phyloP scores from a whole-genome alignment of 768 basidiomycete genomes.

The Pisolithus marmoratus region DNA sequence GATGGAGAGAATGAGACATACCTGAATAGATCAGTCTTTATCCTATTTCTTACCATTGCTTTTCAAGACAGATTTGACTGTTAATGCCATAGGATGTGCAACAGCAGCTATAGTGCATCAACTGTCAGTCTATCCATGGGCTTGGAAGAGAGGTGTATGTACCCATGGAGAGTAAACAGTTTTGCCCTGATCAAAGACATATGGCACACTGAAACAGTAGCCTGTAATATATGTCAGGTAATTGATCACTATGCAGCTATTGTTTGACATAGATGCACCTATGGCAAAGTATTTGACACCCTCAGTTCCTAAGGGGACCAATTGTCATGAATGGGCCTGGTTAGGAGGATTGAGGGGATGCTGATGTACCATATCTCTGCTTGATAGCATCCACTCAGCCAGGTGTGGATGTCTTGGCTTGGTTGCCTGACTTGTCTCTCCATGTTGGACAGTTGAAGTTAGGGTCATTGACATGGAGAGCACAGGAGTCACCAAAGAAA shows the following conservation, averaged over 20 bases:
- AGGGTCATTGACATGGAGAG: constrained; percentile 33
- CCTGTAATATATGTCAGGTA: constrained; percentile 27
- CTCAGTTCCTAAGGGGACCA: constrained; percentile 8
- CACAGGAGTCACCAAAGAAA: constrained; percentile 53
- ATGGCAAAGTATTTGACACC: constrained; percentile 40
- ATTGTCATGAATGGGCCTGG: background rate
- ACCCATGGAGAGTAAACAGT: constrained; percentile 45
- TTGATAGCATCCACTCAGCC: constrained; percentile 50
- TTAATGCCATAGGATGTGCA: constrained; percentile 49
- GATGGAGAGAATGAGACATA: no score
- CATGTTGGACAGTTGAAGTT: constrained; percentile 37
- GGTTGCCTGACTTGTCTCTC: constrained; percentile 30
- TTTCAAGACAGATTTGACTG: constrained; percentile 41
- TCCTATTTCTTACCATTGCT: constrained; percentile 42
- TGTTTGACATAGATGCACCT: constrained; percentile 28
- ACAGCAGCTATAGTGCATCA: constrained; percentile 38
- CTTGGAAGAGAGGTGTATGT: constrained; percentile 2
- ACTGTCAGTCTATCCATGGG: background rate
- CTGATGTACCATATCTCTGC: constrained; percentile 38
- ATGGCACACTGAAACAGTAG: constrained; percentile 56
- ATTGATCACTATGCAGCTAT: background rate
- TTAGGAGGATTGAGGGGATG: background rate
- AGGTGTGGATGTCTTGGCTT: constrained; percentile 37
- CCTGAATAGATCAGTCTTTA: no score
- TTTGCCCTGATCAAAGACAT: constrained; percentile 39